A percentile compares a stretch with the other conserved stretches of the same genome.
Conservation (phyloP, 345 rosid genomes). For the Pugionium cornutum region DNA sequence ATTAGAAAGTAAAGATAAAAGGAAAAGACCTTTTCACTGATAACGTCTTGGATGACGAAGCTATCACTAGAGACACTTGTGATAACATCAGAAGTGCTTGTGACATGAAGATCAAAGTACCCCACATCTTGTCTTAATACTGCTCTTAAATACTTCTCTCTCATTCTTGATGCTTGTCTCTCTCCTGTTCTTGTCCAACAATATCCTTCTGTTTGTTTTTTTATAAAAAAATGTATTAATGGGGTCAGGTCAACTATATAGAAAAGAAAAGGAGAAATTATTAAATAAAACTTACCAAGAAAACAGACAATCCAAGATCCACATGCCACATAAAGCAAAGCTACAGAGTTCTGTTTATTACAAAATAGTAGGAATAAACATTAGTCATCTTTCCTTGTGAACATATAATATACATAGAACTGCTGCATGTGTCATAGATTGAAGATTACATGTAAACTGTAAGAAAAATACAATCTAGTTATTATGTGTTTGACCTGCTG, state of each 20-base stretch:
- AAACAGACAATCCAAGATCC: slow-evolving; percentile 68
- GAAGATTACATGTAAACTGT: too few species aligned
- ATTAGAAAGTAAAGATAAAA: neutral
- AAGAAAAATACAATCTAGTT: too few species aligned
- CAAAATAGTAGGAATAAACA: neutral
- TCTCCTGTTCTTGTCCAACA: slow-evolving; percentile 97
- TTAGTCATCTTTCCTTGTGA: neutral
- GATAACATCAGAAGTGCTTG: slow-evolving; percentile 85
- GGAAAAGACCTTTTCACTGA: slow-evolving; percentile 75
- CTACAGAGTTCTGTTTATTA: slow-evolving; percentile 58
- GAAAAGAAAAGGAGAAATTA: neutral
- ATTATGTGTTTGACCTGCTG: too few species aligned
- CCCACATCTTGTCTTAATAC: slow-evolving; percentile 93
- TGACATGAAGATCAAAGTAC: slow-evolving; percentile 80
- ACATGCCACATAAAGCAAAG: slow-evolving; percentile 63
- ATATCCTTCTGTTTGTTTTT: slow-evolving; percentile 56
- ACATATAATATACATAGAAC: too few species aligned
- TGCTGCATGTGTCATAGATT: too few species aligned
- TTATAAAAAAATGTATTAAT: too few species aligned
- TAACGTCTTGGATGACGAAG: slow-evolving; percentile 90
- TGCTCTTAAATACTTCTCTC: slow-evolving; percentile 82
- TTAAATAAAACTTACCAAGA: slow-evolving; percentile 46
- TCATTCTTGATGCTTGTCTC: slow-evolving; percentile 73
- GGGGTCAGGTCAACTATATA: too few species aligned
- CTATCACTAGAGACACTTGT: slow-evolving; percentile 91